Base-by-base conservation (phyloP, 83 land plant genomes). In the Thuja plicata region DNA sequence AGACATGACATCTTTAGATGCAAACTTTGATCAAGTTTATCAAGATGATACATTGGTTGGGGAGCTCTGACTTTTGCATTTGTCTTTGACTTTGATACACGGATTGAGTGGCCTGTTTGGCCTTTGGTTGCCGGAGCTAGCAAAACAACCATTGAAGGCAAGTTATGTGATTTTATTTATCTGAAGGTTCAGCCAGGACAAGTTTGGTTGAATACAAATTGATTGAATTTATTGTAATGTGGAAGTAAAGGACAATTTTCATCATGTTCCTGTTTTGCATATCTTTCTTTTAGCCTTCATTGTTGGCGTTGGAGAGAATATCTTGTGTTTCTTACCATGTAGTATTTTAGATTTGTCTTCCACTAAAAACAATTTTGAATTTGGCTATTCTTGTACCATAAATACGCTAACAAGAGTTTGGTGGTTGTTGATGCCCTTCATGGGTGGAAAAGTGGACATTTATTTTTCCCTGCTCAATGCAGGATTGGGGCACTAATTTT, bases 21-120 rank as follows among this genome's bases (percentile, higher is more conserved):
- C 37, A 32, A 34, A 76, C 38, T 34, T 76, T 76, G 79, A 76
- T 76, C 79, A 76, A 76, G 79, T 34, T 76, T 76, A 76, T 76
- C 17, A 76, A 76, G 79, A 34, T 34, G 40, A 76, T 76, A 76
- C 79, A 76, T 76, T 76, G 79, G 79, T 76, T 11, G 79, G 79
- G 40, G 79, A 76, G 15, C 79, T 76, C 40, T 76, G 79, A 76
- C 16, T 27, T 76, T 38, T 34, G 38, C 38, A 32, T 76, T 76
- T 76, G 32, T 74, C 78, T 12, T 74, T 7, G 3, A 74, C 78
- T 74, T 32, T 74, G 78, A 74, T 34, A 74, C 37, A 76, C 35
- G 35, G 7, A 12, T 73, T 34, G 79, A 34, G 79, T 3, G 34
- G 3, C 35, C 17, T 76, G 15, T 66, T 27, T 66, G 73, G 2